These are phyloP conservation scores for Aspergillus quadrilineatus DNA, from an alignment of 2,329 filamentous ascomycete species.

Conservation along the genomic window DNA sequence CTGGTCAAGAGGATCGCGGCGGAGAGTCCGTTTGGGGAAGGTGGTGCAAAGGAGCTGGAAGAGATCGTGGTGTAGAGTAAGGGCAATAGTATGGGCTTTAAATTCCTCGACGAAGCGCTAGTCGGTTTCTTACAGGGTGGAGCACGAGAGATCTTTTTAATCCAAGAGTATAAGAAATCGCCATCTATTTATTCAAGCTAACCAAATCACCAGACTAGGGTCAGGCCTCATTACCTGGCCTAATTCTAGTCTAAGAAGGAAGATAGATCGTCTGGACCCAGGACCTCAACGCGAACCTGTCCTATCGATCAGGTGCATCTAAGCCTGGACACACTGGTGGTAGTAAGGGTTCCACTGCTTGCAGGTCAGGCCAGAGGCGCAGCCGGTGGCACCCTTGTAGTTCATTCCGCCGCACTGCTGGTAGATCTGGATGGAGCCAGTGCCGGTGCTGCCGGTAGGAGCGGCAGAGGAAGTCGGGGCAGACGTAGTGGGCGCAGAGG, in stretches of 20 bases:
- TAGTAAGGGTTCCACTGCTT: constrained; percentile 25
- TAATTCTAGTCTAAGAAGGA: no score
- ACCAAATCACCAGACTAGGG: no score
- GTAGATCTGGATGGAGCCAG: constrained; percentile 14
- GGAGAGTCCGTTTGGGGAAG: constrained; percentile 1
- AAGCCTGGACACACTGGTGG: constrained; percentile 20
- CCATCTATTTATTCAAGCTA: no score
- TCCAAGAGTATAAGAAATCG: no score
- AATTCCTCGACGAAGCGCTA: no score
- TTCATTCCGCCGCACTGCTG: constrained; percentile 21
- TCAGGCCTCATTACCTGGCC: no score
- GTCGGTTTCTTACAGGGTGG: no score
- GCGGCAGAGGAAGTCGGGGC: not conserved
- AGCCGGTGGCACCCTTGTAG: constrained; percentile 16
- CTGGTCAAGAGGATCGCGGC: not conserved
- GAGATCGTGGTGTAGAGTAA: not conserved
- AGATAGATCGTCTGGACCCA: no score
- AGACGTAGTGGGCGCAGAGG: not conserved
- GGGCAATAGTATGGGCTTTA: no score
- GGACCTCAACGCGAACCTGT: no score
- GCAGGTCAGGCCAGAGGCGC: constrained; percentile 20
- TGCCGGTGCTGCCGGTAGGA: not conserved
- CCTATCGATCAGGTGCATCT: not conserved
- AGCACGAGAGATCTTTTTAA: no score
- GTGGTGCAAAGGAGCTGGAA: not conserved